A percentile compares a stretch with the other conserved stretches of the same genome.
Evolutionary conservation across 306 rosid species (phyloP).

Genomic region (Macrotyloma uniflorum): DNA sequence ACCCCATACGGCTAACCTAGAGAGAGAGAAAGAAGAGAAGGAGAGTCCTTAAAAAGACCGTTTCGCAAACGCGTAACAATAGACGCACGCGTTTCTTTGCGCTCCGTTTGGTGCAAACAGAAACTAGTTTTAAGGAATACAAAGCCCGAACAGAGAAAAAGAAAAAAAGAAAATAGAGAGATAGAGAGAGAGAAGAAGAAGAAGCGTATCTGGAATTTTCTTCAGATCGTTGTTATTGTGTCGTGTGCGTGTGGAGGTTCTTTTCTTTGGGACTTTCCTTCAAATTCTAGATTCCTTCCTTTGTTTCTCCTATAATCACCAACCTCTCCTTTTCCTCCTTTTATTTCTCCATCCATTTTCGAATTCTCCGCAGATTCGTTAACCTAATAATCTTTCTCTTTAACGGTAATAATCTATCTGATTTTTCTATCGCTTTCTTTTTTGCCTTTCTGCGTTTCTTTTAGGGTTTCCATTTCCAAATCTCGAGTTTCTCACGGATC

Average conservation of each 20-base stretch:
- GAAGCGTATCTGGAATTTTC: conserved; percentile 49
- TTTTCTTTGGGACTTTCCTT: conserved; percentile 40
- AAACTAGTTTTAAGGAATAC: neutral
- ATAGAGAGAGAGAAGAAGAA: neutral
- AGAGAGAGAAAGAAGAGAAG: conserved; percentile 6
- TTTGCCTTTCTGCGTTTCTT: neutral
- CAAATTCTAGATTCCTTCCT: conserved; percentile 20
- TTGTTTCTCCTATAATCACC: conserved; percentile 15
- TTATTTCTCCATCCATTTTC: conserved; percentile 3
- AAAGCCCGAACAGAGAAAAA: neutral
- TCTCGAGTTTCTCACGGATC: neutral
- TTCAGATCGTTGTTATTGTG: conserved; percentile 19
- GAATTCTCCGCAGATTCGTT: neutral
- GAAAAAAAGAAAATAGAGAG: neutral
- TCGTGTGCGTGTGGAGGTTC: conserved; percentile 32
- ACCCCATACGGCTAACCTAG: conserved; percentile 25
- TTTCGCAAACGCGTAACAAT: conserved; percentile 28
- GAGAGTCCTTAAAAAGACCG: conserved; percentile 1
- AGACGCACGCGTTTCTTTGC: neutral
- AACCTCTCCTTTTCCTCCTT: neutral
- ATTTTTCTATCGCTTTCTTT: neutral
- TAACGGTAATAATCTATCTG: neutral
- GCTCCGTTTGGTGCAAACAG: conserved; percentile 25
- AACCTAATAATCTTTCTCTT: neutral
- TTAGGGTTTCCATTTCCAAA: neutral